Conservation (phyloP, 176 grass and related monocot genomes). For the Raddia distichophylla region DNA sequence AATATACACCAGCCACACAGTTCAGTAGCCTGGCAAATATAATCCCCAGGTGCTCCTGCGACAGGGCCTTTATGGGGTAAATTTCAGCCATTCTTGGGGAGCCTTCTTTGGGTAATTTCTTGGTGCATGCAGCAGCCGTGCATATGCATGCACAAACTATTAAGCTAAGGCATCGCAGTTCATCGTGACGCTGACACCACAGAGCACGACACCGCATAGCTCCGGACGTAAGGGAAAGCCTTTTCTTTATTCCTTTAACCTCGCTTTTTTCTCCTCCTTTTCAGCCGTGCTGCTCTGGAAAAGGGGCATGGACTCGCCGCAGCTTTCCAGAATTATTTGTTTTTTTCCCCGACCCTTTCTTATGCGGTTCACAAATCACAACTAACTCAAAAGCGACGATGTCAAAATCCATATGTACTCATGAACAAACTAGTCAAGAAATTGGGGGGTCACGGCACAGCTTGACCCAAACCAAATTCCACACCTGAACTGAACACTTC, state of each 20-base stretch:
- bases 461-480: too few species aligned
- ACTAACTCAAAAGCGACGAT: too few species aligned
- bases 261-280: constrained; percentile 1
- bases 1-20: too few species aligned
- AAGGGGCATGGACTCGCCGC: constrained; percentile 43
- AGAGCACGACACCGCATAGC: constrained; percentile 40
- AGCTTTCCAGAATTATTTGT: constrained; percentile 17
- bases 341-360: too few species aligned
- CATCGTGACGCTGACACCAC: constrained; percentile 49
- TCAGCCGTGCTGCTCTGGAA: constrained; percentile 38
- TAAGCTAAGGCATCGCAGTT: constrained; percentile 34
- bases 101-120: constrained; percentile 39
- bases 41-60: not conserved
- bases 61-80: constrained; percentile 33
- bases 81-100: not conserved
- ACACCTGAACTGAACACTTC: too few species aligned
- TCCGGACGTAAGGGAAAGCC: constrained; percentile 23
- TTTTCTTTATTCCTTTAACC: not conserved
- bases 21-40: not conserved
- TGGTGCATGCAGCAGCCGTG: constrained; percentile 36
- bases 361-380: not conserved
- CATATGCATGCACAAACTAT: constrained; percentile 38
- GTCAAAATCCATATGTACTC: too few species aligned
- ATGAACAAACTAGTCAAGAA: too few species aligned
- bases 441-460: too few species aligned